Evolutionary conservation across 352 stramenopile species (phyloP), one percentile per base, ranked within the genome.

Genomic region (Thraustochytrium sp.): DNA sequence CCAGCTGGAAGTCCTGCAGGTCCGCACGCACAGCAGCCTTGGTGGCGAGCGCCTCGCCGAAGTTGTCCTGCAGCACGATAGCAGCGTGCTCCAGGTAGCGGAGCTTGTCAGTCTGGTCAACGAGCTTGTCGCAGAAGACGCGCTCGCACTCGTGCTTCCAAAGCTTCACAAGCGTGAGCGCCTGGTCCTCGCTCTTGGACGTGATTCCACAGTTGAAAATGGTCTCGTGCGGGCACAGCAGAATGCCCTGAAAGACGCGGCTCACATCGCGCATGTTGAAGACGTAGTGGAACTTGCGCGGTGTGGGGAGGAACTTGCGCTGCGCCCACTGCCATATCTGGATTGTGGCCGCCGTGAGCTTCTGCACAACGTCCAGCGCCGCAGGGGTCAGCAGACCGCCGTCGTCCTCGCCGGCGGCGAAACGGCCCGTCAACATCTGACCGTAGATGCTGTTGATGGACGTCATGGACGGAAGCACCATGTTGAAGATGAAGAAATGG

Each of bases 381-480:
- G 96, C 92, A 59, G 95, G 92, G 49, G 88, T 93, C 82, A 93
- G 92, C 21, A 88, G 89, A 44, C 97, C 92, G 82, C 92, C 91
- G 16, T 88, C 87, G 84, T 87, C 87, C 13, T n/a, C n/a, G n/a
- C n/a, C n/a, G 1, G 44, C 73, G 74, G 94, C 92, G 85, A 99
- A 99, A 0, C 95, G 89, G 0, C 95, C 95, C 1, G 92, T 89
- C 40, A 99, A 89, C 95, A 99, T 99, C 89, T 99, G 95, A 0
- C 96, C 96, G 88, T 99, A 99, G 83, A 99, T 98, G 85, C 98
- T 96, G 88, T 99, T 97, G 85, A 99, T 99, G 82, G 94, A 98
- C 29, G 94, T 98, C 44, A 99, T 92, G 46, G 92, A 97, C 31
- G 96, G 96, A 36, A 98, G 85, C 68, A 98, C 96, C 40, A 99